Conservation (phyloP, 2,329 filamentous ascomycete species). For the Rhynchosporium graminicola region DNA sequence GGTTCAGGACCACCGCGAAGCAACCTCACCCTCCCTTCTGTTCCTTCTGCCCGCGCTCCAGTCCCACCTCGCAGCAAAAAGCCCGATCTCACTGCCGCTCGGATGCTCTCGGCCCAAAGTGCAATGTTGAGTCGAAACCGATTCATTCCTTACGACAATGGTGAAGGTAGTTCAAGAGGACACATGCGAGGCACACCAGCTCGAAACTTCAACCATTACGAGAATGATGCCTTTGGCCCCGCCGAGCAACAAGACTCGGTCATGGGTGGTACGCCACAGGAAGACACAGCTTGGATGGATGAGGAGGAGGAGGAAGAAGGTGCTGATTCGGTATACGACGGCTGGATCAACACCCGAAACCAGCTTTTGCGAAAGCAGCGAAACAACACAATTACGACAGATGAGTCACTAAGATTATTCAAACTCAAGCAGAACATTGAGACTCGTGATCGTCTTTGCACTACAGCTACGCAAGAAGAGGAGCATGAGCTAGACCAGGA, state of each 20-base stretch:
- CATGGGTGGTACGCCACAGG: neutral
- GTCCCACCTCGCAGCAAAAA: neutral
- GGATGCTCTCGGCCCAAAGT: slow-evolving; percentile 18
- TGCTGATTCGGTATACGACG: slow-evolving; percentile 22
- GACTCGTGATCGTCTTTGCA: slow-evolving; percentile 7
- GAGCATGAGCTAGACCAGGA: slow-evolving; percentile 1
- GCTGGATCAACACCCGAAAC: neutral
- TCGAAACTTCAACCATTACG: neutral
- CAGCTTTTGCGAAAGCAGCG: slow-evolving; percentile 13
- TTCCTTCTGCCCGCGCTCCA: neutral
- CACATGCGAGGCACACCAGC: neutral
- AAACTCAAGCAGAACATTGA: slow-evolving; percentile 19
- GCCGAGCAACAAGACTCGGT: neutral
- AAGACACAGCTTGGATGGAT: slow-evolving; percentile 31
- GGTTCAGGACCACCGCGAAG: no score
- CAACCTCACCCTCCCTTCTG: no score
- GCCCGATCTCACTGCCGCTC: neutral
- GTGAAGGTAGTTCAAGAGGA: slow-evolving; percentile 5
- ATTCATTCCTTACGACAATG: neutral
- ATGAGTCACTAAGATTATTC: slow-evolving; percentile 17
- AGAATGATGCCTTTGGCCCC: neutral
- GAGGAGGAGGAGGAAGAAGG: slow-evolving; percentile 9
- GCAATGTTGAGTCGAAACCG: neutral
- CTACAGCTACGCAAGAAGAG: neutral
- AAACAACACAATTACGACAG: slow-evolving; percentile 14